phyloP scores from a whole-genome alignment of 352 stramenopile genomes.

The Pythium grandisporangium region DNA sequence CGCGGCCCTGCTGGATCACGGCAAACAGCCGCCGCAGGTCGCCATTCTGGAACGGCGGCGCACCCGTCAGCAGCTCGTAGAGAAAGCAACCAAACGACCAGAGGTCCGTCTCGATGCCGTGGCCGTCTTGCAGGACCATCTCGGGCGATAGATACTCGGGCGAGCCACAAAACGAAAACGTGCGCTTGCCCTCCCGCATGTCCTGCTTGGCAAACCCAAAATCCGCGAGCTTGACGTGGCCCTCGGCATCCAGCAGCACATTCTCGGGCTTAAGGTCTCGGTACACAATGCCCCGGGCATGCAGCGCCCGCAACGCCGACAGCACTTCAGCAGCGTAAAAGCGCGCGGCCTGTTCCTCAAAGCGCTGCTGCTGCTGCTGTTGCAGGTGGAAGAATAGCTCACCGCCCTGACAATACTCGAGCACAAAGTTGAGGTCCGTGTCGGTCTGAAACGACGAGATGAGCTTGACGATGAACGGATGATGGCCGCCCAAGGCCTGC shows the following conservation, averaged over 20 bases:
- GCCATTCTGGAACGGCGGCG: conserved; percentile 60
- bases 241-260: conserved; percentile 60
- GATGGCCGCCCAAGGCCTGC: conserved; percentile 30
- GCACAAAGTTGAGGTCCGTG: conserved; percentile 71
- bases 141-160: conserved; percentile 82
- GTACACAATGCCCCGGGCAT: conserved; percentile 36
- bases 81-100: conserved; percentile 84
- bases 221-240: conserved; percentile 75
- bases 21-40: conserved; percentile 56
- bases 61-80: conserved; percentile 69
- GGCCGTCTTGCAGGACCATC: conserved; percentile 66
- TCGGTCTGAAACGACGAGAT: conserved; percentile 68
- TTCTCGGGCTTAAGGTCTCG: conserved; percentile 77
- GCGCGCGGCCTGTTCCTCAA: conserved; percentile 39
- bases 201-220: conserved; percentile 79
- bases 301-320: conserved; percentile 39
- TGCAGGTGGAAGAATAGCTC: conserved; percentile 85
- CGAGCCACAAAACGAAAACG: conserved; percentile 78
- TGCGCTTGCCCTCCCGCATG: conserved; percentile 40
- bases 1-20: conserved; percentile 39
- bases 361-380: conserved; percentile 62
- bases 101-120: conserved; percentile 76
- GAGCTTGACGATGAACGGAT: conserved; percentile 77
- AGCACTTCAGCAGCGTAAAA: conserved; percentile 80
- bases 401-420: conserved; percentile 78